Conservation (phyloP, 1,139 yeast species). For the Geotrichum histeridarum region DNA sequence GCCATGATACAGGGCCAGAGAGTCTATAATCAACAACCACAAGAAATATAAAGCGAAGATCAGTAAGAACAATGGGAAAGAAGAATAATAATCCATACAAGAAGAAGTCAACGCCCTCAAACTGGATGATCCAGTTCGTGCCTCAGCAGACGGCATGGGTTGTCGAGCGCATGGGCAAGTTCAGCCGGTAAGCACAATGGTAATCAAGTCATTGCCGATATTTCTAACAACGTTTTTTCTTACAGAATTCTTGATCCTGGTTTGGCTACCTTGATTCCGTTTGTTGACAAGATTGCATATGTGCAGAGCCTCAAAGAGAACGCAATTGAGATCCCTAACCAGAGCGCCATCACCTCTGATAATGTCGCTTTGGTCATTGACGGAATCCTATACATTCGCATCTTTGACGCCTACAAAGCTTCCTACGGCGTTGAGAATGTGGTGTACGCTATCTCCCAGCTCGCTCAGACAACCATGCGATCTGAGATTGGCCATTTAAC, state of each 20-base stretch:
- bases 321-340: constrained; percentile 79
- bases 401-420: constrained; percentile 77
- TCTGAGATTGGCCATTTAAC: constrained; percentile 81
- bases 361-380: constrained; percentile 81
- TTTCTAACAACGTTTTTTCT: not conserved
- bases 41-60: too few relatives aligned
- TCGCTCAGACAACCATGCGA: constrained; percentile 89
- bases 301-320: constrained; percentile 77
- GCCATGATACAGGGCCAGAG: too few relatives aligned
- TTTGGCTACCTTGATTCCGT: constrained; percentile 63
- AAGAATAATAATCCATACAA: not conserved
- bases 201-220: not conserved
- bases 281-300: constrained; percentile 69
- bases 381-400: constrained; percentile 74
- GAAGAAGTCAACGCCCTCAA: not conserved
- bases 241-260: constrained; percentile 65
- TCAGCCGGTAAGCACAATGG: constrained; percentile 42
- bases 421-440: constrained; percentile 87
- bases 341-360: constrained; percentile 80
- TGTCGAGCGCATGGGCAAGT: constrained; percentile 88
- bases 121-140: constrained; percentile 45
- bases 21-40: too few relatives aligned
- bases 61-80: not conserved
- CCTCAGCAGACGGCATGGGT: constrained; percentile 93
- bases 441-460: constrained; percentile 75